These are phyloP conservation scores for Penicillium alfredii DNA, from an alignment of 495 filamentous ascomycete genomes.

Conservation along the genomic window DNA sequence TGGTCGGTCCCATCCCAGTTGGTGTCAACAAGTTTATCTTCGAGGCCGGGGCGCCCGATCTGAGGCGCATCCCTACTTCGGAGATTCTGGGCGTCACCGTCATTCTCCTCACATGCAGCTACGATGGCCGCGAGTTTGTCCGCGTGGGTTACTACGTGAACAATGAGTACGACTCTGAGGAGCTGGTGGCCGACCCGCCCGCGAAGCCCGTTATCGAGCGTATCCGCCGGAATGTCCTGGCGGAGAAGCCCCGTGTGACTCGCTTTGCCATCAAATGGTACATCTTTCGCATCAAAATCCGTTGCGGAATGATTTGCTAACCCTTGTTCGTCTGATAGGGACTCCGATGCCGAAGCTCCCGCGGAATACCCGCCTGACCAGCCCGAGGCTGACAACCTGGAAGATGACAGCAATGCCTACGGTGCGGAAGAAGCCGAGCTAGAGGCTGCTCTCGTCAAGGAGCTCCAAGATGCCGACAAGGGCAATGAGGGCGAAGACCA, in stretches of 20 bases:
- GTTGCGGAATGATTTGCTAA: too few relatives aligned
- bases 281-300: too few relatives aligned
- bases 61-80: constrained; percentile 80
- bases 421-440: constrained; percentile 67
- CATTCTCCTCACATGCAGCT: constrained; percentile 92
- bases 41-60: constrained; percentile 87
- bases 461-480: constrained; percentile 53
- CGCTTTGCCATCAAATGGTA: constrained; percentile 99
- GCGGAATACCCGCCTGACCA: constrained; percentile 96
- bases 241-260: constrained; percentile 95
- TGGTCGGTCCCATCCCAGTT: constrained; percentile 92
- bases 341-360: constrained; percentile 90
- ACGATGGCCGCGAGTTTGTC: constrained; percentile 93
- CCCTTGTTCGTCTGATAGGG: too few relatives aligned
- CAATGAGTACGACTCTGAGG: constrained; percentile 93
- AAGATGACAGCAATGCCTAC: constrained; percentile 79
- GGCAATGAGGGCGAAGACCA: constrained; percentile 57
- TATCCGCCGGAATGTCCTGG: constrained; percentile 83
- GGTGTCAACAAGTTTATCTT: constrained; percentile 99
- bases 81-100: constrained; percentile 97
- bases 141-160: constrained; percentile 99
- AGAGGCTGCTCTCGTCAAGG: constrained; percentile 48
- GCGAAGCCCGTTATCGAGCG: constrained; percentile 87
- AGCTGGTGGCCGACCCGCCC: constrained; percentile 80
- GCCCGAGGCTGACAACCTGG: constrained; percentile 81